Base-by-base conservation (phyloP, 139 green algal species). In the Chlorella sp. region DNA sequence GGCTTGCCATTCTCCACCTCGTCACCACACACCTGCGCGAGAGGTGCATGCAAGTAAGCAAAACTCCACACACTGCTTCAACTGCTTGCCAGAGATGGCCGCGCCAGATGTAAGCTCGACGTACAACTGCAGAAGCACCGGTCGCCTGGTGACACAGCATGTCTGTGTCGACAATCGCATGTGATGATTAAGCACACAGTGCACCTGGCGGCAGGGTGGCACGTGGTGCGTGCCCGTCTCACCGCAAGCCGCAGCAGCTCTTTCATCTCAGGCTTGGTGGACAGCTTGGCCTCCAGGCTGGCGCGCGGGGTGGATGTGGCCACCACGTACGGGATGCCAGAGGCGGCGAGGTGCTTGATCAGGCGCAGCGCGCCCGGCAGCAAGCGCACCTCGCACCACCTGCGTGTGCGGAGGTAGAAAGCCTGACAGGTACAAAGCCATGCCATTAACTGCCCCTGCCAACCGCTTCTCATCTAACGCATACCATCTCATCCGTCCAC, bases 281-380 rank as follows among this genome's bases (percentile, higher is more conserved):
- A 59, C 59, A 90, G 76, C 80, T 96, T 96, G 55, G 72, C 66
- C 2, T 67, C 49, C 55, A 91, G 87, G 1, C 82, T 91, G 35
- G 76, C 71, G 0, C 87, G 73, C 3, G 79, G 73, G 20, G 87
- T 93, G 80, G 70, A 87, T 51, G 93, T 96, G 35, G 92, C 94
- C 2, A 98, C 69, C 0, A 81, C 93, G 30, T 93, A 75, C 23
- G 83, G 82, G 2, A 96, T 67, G 26, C 71, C 65, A 22, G 79
- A 35, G 6, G 22, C 60, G 23, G 67, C 22, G 26, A 97, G 80
- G 80, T 97, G 88, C 23, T 80, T 63, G 20, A 97, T 59, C 55
- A 97, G 82, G 2, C 94, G 79, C 42, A 75, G 34, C 0, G 91
- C 93, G 1, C 94, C 94, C 1, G 94, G 94, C 71, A 98, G 80